Evolutionary conservation across 2,329 filamentous ascomycete species (phyloP), one percentile per base, ranked within the genome.

Genomic region (Ceratocystis lukuohia): DNA sequence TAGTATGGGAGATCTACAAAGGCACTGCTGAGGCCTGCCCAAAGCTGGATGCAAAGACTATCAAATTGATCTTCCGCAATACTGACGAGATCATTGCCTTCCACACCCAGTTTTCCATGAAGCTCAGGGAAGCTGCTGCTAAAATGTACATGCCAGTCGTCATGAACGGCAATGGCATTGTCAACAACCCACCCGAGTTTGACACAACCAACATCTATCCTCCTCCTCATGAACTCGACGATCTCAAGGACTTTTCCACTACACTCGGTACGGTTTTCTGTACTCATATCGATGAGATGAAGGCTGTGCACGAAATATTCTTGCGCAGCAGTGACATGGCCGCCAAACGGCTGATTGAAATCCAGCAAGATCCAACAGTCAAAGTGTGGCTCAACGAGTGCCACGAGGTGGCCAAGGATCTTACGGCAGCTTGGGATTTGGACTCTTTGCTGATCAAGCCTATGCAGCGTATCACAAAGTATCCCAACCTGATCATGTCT

Each of bases 381-480:
- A 86, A 77, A 80, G 88, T 96, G 63, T 99, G 94, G 94, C 80
- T 97, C 62, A 88, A 88, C 67, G 93, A 96, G 75, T 99, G 94
- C 76, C 91, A 94, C 72, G 86, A 91, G 71, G 92, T 93, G 72
- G 92, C 93, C 12, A 89, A 91, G 71, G 94, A 96, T 73, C 82
- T 99, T 69, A 99, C 94, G 0, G 85, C 87, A 30, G 93, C 94
- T 0, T 99, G 94, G 94, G 89, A 96, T 74, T 76, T 99, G 68
- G 92, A 96, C 74, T 96, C 94, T 0, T 80, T 99, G n/a, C 82
- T 99, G 22, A 93, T 99, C 73, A 99, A 99, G 75, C 94, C 94
- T 1, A 92, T 96, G 74, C 94, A 99, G 76, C 85, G 94, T 61
- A 87, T 97, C 69, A 87, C 93, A 44, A 96, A 96, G 72, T 99